Base-by-base conservation (phyloP, 768 basidiomycete genomes). In the Mycena floridula region DNA sequence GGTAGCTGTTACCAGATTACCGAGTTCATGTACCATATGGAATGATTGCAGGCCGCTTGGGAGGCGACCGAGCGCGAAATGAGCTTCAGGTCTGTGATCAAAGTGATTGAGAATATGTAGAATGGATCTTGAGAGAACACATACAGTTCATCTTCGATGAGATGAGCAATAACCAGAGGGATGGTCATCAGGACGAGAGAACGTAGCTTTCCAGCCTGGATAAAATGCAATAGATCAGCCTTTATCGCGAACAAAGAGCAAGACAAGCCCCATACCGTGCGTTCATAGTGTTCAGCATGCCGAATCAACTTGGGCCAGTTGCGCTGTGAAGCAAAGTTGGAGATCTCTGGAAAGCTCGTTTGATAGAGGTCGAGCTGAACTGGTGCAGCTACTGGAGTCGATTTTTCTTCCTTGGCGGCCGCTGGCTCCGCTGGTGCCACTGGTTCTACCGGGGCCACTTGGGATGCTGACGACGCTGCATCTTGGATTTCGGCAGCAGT, bases 131-230 rank as follows among this genome's bases (percentile, higher is more conserved):
- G 3, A n/a, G 4, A 27, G 32, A 15, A 26, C 15, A 62, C 82
- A 55, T 53, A 82, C 85, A 81, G 55, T 46, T 85, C 71, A 52
- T 87, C 78, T 30, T 72, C 45, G 35, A 81, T 80, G 35, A 87
- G 66, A 61, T 85, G 82, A 4, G 75, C 71, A 11, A 89, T 69
- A 18, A 84, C 76, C 25, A 87, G 62, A 12, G 84, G 83, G 3
- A 72, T 70, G 9, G 73, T 68, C 25, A 82, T 54, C 26, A 84
- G 62, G 16, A 87, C 53, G 36, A 77, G 71, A 25, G 65, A 68
- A 28, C 58, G 57, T 37, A 67, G 64, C 20, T 58, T 65, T 61
- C 55, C 21, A 59, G 59, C 70, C 72, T 55, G 42, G 35, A 44
- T 37, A 15, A 45, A n/a, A 38, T 23, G 28, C 37, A 44, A 27